A percentile compares a stretch with the other conserved stretches of the same genome.
These are phyloP conservation scores for Colletotrichum higginsianum DNA, from an alignment of 2,329 filamentous ascomycete genomes.

Conservation along the genomic window DNA sequence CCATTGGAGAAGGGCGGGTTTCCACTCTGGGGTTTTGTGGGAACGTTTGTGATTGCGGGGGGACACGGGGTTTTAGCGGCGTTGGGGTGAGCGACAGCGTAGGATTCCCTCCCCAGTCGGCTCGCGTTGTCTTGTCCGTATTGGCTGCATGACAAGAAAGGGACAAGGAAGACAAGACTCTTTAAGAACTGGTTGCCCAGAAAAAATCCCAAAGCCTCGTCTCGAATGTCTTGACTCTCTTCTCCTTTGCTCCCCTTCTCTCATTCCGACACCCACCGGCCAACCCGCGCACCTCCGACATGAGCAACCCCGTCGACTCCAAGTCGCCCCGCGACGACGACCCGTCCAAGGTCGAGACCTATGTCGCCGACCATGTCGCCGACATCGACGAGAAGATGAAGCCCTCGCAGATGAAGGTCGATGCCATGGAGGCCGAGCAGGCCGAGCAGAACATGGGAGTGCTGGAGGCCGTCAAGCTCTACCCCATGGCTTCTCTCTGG, in stretches of 20 bases:
- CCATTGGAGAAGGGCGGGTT: constrained; percentile 15
- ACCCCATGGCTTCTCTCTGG: constrained; percentile 56
- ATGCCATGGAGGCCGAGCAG: constrained; percentile 71
- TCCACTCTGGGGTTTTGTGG: constrained; percentile 35
- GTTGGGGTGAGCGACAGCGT: constrained; percentile 6
- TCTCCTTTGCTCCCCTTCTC: not conserved
- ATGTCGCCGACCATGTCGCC: constrained; percentile 24
- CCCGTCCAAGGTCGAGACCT: constrained; percentile 32
- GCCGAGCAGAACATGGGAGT: constrained; percentile 53
- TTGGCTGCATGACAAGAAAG: constrained; percentile 17
- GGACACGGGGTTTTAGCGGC: constrained; percentile 21
- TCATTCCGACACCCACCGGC: not conserved
- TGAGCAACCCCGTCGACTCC: constrained; percentile 29
- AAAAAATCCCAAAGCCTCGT: not conserved
- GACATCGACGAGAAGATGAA: constrained; percentile 54
- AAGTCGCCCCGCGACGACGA: constrained; percentile 36
- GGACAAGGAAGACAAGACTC: constrained; percentile 14
- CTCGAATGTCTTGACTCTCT: not conserved
- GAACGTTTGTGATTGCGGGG: constrained; percentile 27
- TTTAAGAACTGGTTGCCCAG: constrained; percentile 33
- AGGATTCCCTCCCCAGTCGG: constrained; percentile 26
- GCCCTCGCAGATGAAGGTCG: constrained; percentile 61
- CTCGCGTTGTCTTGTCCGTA: constrained; percentile 23
- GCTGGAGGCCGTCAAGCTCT: constrained; percentile 51
- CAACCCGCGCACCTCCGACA: constrained; percentile 2